These are phyloP conservation scores for Backusella circina DNA, from an alignment of 192 early-diverging fungal genomes.

Conservation along the genomic window DNA sequence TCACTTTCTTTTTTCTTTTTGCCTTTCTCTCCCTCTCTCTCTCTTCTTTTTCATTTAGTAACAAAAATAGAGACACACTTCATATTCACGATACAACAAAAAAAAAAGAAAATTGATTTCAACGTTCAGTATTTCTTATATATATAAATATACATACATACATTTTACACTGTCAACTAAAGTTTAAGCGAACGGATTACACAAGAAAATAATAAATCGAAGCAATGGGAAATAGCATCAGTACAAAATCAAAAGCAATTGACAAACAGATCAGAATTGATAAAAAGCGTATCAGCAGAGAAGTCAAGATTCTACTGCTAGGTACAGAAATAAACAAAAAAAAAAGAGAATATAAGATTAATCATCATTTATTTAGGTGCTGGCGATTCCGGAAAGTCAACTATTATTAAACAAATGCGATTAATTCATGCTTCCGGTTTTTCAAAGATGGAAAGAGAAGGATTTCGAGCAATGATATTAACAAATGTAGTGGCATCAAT, in stretches of 20 bases:
- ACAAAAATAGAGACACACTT: neutral
- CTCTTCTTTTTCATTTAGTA: neutral
- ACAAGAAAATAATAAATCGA: neutral
- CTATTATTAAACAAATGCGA: slow-evolving; percentile 50
- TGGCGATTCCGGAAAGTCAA: slow-evolving; percentile 54
- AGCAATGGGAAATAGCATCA: slow-evolving; percentile 2
- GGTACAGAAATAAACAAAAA: slow-evolving; percentile 31
- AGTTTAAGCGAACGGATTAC: neutral
- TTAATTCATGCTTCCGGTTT: slow-evolving; percentile 23
- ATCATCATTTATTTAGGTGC: slow-evolving; percentile 31
- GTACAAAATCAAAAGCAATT: slow-evolving; percentile 32
- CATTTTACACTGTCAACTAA: neutral
- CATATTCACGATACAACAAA: neutral
- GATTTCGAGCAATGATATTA: slow-evolving; percentile 43
- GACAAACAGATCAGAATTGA: slow-evolving; percentile 62
- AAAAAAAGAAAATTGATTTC: neutral
- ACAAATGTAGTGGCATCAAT: slow-evolving; percentile 44
- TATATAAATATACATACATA: neutral
- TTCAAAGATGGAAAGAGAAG: slow-evolving; percentile 27
- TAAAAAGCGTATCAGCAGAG: slow-evolving; percentile 48
- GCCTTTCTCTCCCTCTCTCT: neutral
- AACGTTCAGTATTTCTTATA: neutral
- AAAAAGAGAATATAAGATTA: neutral
- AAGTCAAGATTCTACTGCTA: slow-evolving; percentile 66
- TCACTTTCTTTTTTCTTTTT: neutral